Conservation (phyloP, 495 filamentous ascomycete genomes). For the Neohortaea acidophila region DNA sequence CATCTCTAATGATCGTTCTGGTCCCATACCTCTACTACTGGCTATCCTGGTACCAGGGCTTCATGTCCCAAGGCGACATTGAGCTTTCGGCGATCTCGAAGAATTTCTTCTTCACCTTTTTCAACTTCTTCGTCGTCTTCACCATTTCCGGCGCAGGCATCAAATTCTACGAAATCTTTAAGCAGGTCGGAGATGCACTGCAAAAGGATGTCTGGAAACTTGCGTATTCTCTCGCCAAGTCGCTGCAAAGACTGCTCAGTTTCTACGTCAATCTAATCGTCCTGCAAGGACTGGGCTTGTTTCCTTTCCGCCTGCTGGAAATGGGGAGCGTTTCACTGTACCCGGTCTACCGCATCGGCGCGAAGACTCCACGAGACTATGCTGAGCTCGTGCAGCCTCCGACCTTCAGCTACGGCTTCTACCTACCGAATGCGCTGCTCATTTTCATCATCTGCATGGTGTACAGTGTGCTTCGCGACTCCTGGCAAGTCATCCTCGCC, state of each 20-base stretch:
- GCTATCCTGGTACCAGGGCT: constrained; percentile 47
- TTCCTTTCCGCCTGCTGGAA: constrained; percentile 82
- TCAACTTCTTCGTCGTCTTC: constrained; percentile 94
- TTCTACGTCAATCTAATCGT: constrained; percentile 96
- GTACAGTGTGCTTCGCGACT: constrained; percentile 75
- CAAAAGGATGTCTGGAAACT: constrained; percentile 66
- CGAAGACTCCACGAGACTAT: constrained; percentile 82
- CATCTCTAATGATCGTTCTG: constrained; percentile 72
- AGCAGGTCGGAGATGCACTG: constrained; percentile 54
- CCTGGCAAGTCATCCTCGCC: constrained; percentile 66
- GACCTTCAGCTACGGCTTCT: constrained; percentile 89
- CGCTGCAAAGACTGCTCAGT: constrained; percentile 52
- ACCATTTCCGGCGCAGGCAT: constrained; percentile 75
- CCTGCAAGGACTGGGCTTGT: constrained; percentile 79
- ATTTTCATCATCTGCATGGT: constrained; percentile 89
- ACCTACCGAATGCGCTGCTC: constrained; percentile 78
- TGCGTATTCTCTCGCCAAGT: constrained; percentile 57
- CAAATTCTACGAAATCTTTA: constrained; percentile 50
- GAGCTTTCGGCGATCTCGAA: constrained; percentile 92
- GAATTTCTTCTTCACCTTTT: constrained; percentile 99
- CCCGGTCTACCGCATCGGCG: constrained; percentile 58
- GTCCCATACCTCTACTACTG: constrained; percentile 91
- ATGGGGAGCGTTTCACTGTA: constrained; percentile 78
- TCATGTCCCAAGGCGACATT: constrained; percentile 88
- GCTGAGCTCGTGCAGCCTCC: constrained; percentile 71